Conservation (phyloP, 1,139 yeast genomes). For the Kazachstania sp. region DNA sequence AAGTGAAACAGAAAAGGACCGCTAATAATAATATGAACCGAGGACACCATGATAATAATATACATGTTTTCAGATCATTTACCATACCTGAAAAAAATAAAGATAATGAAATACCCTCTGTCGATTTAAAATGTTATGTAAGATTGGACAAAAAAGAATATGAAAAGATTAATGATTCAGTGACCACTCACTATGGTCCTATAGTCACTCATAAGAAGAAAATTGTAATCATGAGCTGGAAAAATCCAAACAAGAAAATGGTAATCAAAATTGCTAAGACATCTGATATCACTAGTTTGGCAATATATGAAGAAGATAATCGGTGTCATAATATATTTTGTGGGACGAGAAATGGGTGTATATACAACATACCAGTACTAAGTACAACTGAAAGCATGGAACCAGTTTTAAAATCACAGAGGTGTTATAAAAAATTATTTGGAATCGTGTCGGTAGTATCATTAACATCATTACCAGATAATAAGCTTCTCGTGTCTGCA, state of each 20-base stretch:
- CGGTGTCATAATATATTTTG: not conserved
- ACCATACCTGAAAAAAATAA: no score
- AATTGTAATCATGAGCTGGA: not conserved
- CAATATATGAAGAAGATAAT: not conserved
- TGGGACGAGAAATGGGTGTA: not conserved
- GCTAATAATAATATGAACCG: not conserved
- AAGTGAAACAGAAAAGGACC: not conserved
- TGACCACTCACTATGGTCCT: not conserved
- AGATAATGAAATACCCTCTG: no score
- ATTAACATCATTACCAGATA: not conserved
- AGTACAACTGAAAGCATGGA: no score
- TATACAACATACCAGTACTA: not conserved
- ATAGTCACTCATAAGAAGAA: not conserved
- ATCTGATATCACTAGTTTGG: constrained; percentile 1
- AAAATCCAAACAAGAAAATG: not conserved
- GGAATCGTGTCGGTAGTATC: constrained; percentile 2
- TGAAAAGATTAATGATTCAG: not conserved
- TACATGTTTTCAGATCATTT: not conserved
- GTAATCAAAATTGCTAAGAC: not conserved
- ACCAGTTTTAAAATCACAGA: not conserved
- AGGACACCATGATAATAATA: not conserved
- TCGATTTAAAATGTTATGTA: not conserved
- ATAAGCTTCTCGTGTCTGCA: constrained; percentile 1
- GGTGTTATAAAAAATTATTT: not conserved
- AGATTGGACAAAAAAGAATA: not conserved